Conservation (phyloP, 1,284 basidiomycete genomes). For the Cutaneotrichosporon cyanovorans region DNA sequence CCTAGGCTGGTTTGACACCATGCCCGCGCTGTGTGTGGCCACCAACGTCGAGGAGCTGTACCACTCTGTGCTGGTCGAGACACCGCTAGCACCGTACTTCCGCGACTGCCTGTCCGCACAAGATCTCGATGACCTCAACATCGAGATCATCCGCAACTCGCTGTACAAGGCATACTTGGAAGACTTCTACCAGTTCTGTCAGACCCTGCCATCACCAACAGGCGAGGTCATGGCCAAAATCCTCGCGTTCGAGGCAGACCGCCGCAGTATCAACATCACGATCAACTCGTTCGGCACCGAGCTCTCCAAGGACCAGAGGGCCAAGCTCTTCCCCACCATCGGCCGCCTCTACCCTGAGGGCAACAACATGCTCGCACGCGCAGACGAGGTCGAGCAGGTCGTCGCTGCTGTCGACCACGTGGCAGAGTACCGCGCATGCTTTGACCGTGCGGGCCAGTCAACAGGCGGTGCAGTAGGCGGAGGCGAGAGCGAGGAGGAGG, state of each 20-base stretch:
- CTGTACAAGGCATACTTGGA: constrained; percentile 99
- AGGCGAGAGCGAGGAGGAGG: constrained; percentile 29
- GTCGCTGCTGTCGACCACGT: constrained; percentile 79
- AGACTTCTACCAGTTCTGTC: constrained; percentile 84
- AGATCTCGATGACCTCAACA: constrained; percentile 97
- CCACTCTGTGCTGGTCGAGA: constrained; percentile 94
- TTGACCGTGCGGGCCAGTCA: constrained; percentile 54
- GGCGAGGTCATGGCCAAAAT: constrained; percentile 81
- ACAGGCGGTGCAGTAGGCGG: constrained; percentile 2
- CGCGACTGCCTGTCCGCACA: constrained; percentile 88
- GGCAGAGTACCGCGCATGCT: constrained; percentile 84
- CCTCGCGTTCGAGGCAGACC: constrained; percentile 92
- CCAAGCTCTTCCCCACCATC: constrained; percentile 89
- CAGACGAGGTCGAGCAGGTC: constrained; percentile 94
- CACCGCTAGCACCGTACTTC: constrained; percentile 96
- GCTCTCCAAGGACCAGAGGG: constrained; percentile 88
- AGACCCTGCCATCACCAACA: constrained; percentile 73
- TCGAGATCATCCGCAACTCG: constrained; percentile 99
- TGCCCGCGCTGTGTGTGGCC: constrained; percentile 98
- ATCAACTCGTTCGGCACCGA: constrained; percentile 98
- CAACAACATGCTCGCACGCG: constrained; percentile 85
- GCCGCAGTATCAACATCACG: constrained; percentile 94
- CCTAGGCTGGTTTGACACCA: constrained; percentile 92
- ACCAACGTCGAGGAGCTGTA: constrained; percentile 99
- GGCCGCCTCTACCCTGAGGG: constrained; percentile 92